Percentiles rank a stretch among this genome's conserved stretches.
phyloP scores from a whole-genome alignment of 495 filamentous ascomycete species.

The Penicillium psychrofluorescens region DNA sequence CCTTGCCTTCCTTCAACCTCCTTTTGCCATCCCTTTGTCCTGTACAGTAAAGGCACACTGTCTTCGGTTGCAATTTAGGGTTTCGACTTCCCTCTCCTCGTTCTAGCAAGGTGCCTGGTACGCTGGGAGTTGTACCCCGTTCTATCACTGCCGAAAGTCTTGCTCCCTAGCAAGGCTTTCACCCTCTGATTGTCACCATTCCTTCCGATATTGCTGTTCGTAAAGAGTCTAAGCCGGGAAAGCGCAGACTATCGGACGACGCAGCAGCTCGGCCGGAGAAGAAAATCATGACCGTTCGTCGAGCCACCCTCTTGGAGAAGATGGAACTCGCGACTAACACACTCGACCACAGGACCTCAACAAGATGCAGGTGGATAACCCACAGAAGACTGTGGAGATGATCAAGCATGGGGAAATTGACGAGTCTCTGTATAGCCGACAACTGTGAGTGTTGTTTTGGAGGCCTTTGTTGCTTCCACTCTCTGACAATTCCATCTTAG shows the following conservation, averaged over 20 bases:
- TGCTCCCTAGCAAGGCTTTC: conserved; percentile 48
- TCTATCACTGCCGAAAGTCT: conserved; percentile 38
- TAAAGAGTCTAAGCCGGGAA: conserved; percentile 61
- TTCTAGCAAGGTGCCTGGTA: conserved; percentile 25
- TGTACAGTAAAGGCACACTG: conserved; percentile 7
- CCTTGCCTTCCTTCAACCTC: conserved; percentile 9
- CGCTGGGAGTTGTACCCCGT: conserved; percentile 24
- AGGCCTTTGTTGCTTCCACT: neutral
- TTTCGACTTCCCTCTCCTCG: conserved; percentile 12
- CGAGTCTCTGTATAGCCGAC: conserved; percentile 93
- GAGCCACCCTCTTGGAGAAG: neutral
- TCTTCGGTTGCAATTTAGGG: neutral
- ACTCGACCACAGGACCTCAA: conserved; percentile 44
- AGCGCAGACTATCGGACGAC: conserved; percentile 79
- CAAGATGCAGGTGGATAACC: conserved; percentile 73
- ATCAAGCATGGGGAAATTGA: conserved; percentile 76
- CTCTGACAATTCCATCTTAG: conserved; percentile 13
- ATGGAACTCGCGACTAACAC: conserved; percentile 10
- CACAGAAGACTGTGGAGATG: conserved; percentile 45
- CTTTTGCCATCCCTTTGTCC: conserved; percentile 4
- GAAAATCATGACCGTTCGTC: conserved; percentile 76
- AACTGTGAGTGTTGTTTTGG: conserved; percentile 53
- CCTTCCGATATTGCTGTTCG: conserved; percentile 46
- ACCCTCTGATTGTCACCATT: conserved; percentile 42
- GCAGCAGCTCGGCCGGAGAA: conserved; percentile 62